Evolutionary conservation across 2,329 filamentous ascomycete species (phyloP).

Genomic region (Coniochaeta sp.): DNA sequence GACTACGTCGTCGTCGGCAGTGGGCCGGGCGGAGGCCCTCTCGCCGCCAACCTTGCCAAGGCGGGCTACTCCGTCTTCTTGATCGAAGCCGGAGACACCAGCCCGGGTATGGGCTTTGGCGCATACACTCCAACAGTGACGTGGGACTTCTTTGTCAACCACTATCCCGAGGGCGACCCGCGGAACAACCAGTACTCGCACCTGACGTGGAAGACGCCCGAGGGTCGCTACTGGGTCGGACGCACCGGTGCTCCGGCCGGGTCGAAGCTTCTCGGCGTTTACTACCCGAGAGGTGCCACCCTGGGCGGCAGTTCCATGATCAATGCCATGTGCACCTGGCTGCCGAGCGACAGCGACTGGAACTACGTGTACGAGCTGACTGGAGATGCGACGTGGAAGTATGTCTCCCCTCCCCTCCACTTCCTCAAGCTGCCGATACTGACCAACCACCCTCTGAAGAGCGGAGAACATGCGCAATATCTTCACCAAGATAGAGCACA

Average conservation of each 20-base stretch:
- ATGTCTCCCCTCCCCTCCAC: neutral
- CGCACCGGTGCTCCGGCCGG: conserved; percentile 18
- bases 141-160: conserved; percentile 51
- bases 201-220: conserved; percentile 19
- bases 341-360: conserved; percentile 21
- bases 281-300: conserved; percentile 24
- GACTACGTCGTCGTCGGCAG: conserved; percentile 50
- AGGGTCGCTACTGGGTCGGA: conserved; percentile 23
- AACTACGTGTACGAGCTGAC: conserved; percentile 18
- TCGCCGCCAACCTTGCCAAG: conserved; percentile 43
- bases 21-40: conserved; percentile 42
- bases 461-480: conserved; percentile 17
- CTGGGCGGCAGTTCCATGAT: conserved; percentile 23
- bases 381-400: conserved; percentile 19
- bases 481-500: conserved; percentile 17
- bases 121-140: conserved; percentile 38
- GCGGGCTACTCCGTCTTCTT: conserved; percentile 46
- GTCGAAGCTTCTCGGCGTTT: conserved; percentile 21
- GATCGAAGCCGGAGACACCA: conserved; percentile 46
- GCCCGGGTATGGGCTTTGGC: conserved; percentile 35
- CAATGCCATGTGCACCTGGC: conserved; percentile 20
- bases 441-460: conserved; percentile 7
- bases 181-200: conserved; percentile 42
- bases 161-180: conserved; percentile 37
- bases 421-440: no score